Base-by-base conservation (phyloP, 192 early-diverging fungal genomes). In the Backusella parvicylindrica region DNA sequence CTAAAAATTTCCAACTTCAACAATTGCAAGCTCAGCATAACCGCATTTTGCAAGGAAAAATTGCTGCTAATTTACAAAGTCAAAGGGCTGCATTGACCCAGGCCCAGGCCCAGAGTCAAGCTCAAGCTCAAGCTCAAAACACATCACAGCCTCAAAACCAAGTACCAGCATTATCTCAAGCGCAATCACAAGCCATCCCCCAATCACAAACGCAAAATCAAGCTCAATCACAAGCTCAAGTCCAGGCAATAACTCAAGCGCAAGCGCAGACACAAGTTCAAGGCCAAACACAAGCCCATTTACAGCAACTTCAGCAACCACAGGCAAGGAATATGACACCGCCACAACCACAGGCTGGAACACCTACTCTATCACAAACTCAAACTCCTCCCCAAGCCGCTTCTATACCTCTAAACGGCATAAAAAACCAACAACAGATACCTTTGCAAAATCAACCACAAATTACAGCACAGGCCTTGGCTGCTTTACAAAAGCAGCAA, bases 1-100 rank as follows among this genome's bases (percentile, higher is more conserved):
- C 18, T 1, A 30, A 67, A 32, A 7, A 12, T 32, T 18, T 36
- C 11, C 74, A 71, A 72, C 68, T 67, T 56, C 73, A 74, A 32
- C 71, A 77, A 28, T 71, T 75, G 16, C 76, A 81, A 28, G 64
- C 63, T 35, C 71, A 60, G 47, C 78, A 74, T 28, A 47, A 23
- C 8, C 21, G 77, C 3, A 37, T 53, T 15, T 33, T 70, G 38
- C 79, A 81, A 64, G 65, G 18, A 65, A 70, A 70, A 15, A 72
- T 72, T 18, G 26, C 69, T 18, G 70, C 75, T 6, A 21, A 32
- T 18, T 21, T 78, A 21, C 77, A 78, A 69, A 36, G 43, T 8
- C 77, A 78, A 32, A 21, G n/a, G 18, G 50, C 18, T n/a, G 38
- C 32, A 65, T 41, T 65, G 11, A 18, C 21, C 33, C 77, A 77